Evolutionary conservation across 257 asterid genomes (phyloP), one percentile per base, ranked within the genome.

Genomic region (Dorcoceras hygrometricum): DNA sequence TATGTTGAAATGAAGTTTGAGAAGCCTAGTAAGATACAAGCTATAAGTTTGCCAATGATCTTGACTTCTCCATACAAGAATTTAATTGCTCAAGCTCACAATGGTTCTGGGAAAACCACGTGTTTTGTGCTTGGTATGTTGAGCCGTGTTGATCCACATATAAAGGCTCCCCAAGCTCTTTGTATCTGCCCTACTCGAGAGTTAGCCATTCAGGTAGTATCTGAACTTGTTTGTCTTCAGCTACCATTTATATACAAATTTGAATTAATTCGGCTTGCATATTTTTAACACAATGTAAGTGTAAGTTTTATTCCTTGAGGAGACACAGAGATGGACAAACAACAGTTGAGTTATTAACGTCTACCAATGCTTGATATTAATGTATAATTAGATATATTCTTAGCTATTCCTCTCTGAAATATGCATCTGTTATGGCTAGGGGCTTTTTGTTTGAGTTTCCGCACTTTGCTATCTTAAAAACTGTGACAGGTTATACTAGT

Each of bases 151-250:
- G 92, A 90, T 74, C 87, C 96, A 4, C 88, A 71, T 16, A 29
- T 78, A 36, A 48, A 2, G 69, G 92, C 84, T 39, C 97, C 97
- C 12, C 99, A 93, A 72, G 99, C 99, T 68, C 96, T 93, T 34
- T 93, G 99, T 70, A 90, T 93, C 62, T 93, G 99, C 71, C 99
- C 99, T 71, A 93, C 99, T 1, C 79, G 99, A 67, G 99, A 93
- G 83, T 68, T 93, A 68, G 97, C 97, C 34, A 93, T 85, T 71
- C 99, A 93, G 97, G 97, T 92, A 36, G 26, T 72, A 55, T 50
- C 54, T n/a, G 16, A 11, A 73, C 62, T 11, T 59, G 50, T 24
- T 69, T 58, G 18, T 62, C 60, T 60, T 46, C 62, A 55, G 10
- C 27, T 62, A n/a, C 39, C 53, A 25, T 7, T n/a, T 20, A 57